These are phyloP conservation scores for Yamadazyma buinensis DNA, from an alignment of 1,139 yeast genomes.

Conservation along the genomic window DNA sequence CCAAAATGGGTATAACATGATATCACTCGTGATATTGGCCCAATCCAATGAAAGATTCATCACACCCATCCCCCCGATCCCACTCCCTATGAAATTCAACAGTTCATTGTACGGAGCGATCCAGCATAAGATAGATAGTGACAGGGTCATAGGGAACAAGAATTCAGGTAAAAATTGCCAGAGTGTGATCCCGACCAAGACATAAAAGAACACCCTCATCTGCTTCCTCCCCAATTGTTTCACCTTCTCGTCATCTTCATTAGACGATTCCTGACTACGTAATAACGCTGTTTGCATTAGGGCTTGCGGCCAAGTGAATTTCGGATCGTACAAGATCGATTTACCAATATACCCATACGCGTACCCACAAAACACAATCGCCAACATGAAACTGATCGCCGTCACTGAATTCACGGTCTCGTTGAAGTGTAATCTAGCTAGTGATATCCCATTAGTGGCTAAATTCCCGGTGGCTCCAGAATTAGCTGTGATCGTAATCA, in stretches of 20 bases:
- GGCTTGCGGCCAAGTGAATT: constrained; percentile 44
- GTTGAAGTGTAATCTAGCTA: constrained; percentile 38
- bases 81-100: constrained; percentile 40
- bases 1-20: constrained; percentile 46
- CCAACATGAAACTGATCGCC: constrained; percentile 40
- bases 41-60: constrained; percentile 42
- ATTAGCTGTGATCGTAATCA: constrained; percentile 43
- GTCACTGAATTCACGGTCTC: constrained; percentile 26
- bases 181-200: constrained; percentile 24
- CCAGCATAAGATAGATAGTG: constrained; percentile 42
- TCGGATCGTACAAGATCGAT: constrained; percentile 38
- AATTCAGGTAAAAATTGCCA: constrained; percentile 46
- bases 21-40: constrained; percentile 42
- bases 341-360: constrained; percentile 46
- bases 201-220: constrained; percentile 31
- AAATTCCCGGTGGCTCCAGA: constrained; percentile 46
- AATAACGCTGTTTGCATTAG: constrained; percentile 45
- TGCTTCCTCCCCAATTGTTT: constrained; percentile 20
- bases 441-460: constrained; percentile 38
- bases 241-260: constrained; percentile 7
- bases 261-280: constrained; percentile 25
- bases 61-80: constrained; percentile 44
- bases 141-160: constrained; percentile 37
- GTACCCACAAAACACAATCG: constrained; percentile 46
- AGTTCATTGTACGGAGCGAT: constrained; percentile 35